Evolutionary conservation across 148 eudicot species (phyloP).

Genomic region (Rhododendron vialii): DNA sequence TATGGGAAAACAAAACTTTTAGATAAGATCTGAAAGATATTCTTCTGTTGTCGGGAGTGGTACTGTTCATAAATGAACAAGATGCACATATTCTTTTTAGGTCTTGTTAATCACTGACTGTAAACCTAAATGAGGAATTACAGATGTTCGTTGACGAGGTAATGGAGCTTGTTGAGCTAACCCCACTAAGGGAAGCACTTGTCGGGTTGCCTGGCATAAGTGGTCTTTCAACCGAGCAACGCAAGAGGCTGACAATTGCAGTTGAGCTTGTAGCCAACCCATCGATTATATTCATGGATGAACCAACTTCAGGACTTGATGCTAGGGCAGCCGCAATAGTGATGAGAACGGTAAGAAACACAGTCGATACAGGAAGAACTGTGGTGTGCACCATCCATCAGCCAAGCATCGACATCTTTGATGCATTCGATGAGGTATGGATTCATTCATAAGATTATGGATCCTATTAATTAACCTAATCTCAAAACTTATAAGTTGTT

Average conservation of each 20-base stretch:
- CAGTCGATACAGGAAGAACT: constrained; percentile 55
- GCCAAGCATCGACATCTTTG: constrained; percentile 75
- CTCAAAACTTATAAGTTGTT: background rate
- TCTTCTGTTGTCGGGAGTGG: background rate
- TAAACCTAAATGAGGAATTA: background rate
- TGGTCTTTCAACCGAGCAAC: constrained; percentile 73
- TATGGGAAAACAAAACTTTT: background rate
- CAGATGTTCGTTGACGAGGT: constrained; percentile 60
- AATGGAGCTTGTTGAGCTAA: constrained; percentile 72
- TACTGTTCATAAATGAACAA: background rate
- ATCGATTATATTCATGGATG: constrained; percentile 65
- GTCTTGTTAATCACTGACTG: background rate
- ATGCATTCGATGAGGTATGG: constrained; percentile 11
- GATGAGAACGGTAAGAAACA: constrained; percentile 66
- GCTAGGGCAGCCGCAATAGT: constrained; percentile 83
- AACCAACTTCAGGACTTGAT: constrained; percentile 70
- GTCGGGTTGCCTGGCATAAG: constrained; percentile 65
- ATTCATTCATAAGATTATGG: background rate
- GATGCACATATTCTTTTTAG: background rate
- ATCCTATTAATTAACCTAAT: background rate
- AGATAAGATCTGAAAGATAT: background rate
- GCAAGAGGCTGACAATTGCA: constrained; percentile 60
- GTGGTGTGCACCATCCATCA: constrained; percentile 75
- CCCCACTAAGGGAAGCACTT: constrained; percentile 41
- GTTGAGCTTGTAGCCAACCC: constrained; percentile 77